Conservation (phyloP, 331 rosid genomes). For the Telfairia occidentalis region DNA sequence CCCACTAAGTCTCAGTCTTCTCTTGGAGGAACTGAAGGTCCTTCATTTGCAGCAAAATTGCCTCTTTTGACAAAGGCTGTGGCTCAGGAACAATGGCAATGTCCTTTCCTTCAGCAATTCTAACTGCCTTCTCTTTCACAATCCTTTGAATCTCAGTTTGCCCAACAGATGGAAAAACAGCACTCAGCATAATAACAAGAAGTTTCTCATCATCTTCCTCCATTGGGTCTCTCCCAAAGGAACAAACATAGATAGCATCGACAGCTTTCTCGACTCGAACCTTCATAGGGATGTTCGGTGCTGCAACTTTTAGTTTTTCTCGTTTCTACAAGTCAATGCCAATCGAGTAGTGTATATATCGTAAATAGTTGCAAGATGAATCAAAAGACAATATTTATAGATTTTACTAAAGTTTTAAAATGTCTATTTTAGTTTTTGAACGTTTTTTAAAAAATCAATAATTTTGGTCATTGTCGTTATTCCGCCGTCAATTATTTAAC, state of each 20-base stretch:
- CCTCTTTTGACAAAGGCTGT: constrained; percentile 58
- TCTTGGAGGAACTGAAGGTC: constrained; percentile 83
- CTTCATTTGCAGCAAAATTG: constrained; percentile 80
- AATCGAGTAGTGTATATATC: not conserved
- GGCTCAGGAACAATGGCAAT: constrained; percentile 29
- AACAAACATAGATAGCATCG: constrained; percentile 71
- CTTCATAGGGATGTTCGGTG: constrained; percentile 54
- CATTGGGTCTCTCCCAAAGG: constrained; percentile 53
- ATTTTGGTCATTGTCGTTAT: too few species aligned
- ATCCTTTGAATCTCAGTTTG: constrained; percentile 46
- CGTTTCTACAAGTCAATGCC: constrained; percentile 39
- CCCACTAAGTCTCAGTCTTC: constrained; percentile 28
- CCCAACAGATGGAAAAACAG: constrained; percentile 58
- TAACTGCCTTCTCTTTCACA: constrained; percentile 45
- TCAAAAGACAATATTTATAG: too few species aligned
- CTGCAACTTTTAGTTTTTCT: constrained; percentile 37
- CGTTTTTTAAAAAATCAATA: too few species aligned
- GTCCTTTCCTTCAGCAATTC: constrained; percentile 46
- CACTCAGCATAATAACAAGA: constrained; percentile 36
- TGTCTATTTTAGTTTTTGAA: too few species aligned
- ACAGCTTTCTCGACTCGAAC: constrained; percentile 71
- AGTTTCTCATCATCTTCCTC: constrained; percentile 64
- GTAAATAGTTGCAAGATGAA: not conserved
- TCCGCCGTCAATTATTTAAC: too few species aligned
- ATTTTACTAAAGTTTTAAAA: too few species aligned